A percentile compares a stretch with the other conserved stretches of the same genome.
Evolutionary conservation across 768 basidiomycete species (phyloP).

Genomic region (Mycena galericulata): DNA sequence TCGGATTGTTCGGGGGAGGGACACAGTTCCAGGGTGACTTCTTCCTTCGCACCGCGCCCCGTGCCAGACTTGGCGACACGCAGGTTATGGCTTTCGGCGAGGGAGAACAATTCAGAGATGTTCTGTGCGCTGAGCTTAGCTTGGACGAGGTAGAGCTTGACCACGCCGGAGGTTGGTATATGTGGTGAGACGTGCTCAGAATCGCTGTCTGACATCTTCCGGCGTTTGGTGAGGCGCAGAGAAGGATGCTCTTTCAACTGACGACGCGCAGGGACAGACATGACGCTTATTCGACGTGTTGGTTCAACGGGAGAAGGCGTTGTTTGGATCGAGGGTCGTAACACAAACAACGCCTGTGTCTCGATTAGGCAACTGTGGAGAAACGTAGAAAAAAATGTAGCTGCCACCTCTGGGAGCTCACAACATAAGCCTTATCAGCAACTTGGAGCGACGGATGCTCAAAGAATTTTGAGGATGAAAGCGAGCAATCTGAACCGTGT

Average conservation of each 20-base stretch:
- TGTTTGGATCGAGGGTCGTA: not conserved
- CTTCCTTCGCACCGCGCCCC: too few species aligned
- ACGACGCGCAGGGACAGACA: not conserved
- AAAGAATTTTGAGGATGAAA: too few species aligned
- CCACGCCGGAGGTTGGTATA: conserved; percentile 16
- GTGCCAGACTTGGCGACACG: conserved; percentile 16
- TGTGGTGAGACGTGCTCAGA: not conserved
- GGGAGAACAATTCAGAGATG: conserved; percentile 50
- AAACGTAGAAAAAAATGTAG: not conserved
- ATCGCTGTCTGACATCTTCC: conserved; percentile 7
- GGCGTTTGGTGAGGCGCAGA: conserved; percentile 18
- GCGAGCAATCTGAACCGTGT: too few species aligned
- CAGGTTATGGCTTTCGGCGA: conserved; percentile 45
- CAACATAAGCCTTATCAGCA: too few species aligned
- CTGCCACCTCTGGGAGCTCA: too few species aligned
- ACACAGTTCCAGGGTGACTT: conserved; percentile 50
- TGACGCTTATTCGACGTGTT: not conserved
- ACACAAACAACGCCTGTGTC: conserved; percentile 9
- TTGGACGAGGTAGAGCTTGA: conserved; percentile 41
- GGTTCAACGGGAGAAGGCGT: not conserved
- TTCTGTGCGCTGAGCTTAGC: conserved; percentile 37
- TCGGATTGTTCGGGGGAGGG: conserved; percentile 62
- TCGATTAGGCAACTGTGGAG: not conserved
- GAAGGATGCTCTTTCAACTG: not conserved
- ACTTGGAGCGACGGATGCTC: too few species aligned